Percentiles rank a stretch among this genome's conserved stretches.
These are phyloP conservation scores for Phaseolus lunatus DNA, from an alignment of 306 rosid species.

Conservation along the genomic window DNA sequence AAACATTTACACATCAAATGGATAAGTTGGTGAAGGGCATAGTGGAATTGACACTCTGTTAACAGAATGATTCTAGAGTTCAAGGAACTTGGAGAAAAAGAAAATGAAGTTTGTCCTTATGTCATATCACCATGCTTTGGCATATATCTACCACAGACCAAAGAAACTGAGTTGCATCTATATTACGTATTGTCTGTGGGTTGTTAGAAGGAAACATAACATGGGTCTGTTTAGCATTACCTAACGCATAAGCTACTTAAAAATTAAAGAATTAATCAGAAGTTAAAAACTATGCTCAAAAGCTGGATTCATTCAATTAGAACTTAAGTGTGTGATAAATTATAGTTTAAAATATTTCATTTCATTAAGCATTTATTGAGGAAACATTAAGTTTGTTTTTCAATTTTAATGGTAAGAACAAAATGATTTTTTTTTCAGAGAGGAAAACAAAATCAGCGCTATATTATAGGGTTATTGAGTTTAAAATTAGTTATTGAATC, in stretches of 20 bases:
- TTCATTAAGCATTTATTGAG: neutral
- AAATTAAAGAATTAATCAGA: neutral
- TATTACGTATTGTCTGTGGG: neutral
- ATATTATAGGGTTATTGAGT: neutral
- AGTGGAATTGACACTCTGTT: neutral
- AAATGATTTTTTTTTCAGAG: neutral
- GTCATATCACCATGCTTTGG: slow-evolving; percentile 1
- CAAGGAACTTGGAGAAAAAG: neutral
- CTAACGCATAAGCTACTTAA: neutral
- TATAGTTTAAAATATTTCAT: neutral
- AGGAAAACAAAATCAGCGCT: neutral
- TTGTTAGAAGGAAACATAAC: slow-evolving; percentile 9
- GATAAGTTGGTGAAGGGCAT: neutral
- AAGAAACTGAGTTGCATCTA: neutral
- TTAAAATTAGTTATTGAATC: neutral
- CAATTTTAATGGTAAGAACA: neutral
- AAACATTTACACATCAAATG: neutral
- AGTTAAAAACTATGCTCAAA: neutral
- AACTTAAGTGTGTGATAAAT: neutral
- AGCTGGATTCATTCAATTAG: neutral
- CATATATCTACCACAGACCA: neutral
- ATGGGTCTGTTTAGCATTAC: slow-evolving; percentile 1
- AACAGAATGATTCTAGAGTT: neutral
- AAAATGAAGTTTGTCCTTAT: neutral
- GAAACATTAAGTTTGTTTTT: neutral